Base-by-base conservation (phyloP, 2,329 filamentous ascomycete genomes). In the Claviceps sp. region DNA sequence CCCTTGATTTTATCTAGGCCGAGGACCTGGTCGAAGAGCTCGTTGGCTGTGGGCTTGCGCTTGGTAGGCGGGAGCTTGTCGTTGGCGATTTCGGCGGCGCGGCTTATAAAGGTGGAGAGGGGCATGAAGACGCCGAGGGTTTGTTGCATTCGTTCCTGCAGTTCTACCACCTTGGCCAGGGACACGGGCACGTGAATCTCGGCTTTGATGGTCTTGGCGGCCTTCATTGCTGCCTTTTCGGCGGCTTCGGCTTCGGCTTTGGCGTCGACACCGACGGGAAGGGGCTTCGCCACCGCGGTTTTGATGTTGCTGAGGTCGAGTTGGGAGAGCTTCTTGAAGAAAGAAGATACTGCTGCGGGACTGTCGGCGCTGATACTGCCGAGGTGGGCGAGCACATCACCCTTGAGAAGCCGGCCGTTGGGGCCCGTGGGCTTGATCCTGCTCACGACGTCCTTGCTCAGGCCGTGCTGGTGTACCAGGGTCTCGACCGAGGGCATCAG, bases 281-380 rank as follows among this genome's bases (percentile, higher is more conserved):
- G 60, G 47, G 60, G 63, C 65, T 76, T 75, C 63, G 74, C 72
- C 51, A 72, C 67, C 47, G 84, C 84, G 54, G 91, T 72, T 74
- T 95, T 94, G 73, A 97, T 91, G 73, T 97, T 95, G 73, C 86
- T 93, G 24, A 98, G 81, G 66, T 98, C 91, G 50, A 98, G 81
- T 67, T 94, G 88, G 43, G 79, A 73, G 48, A 93, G 80, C 67
- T 88, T 84, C 55, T 80, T 75, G 63, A 95, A 84, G 50, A 81
- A 82, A 53, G 78, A 73, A 52, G 86, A 85, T 59, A 89, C 77
- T 55, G 81, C 74, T 22, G 79, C 76, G 2, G 91, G 86, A 59
- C 87, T 85, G 54, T 82, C 76, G 56, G 82, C 73, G 55, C 84
- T 74, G 62, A 96, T 88, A 59, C 77, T 74, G 56, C 93, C 93